phyloP scores from a whole-genome alignment of 345 rosid species.

The Xanthoceras sorbifolium region DNA sequence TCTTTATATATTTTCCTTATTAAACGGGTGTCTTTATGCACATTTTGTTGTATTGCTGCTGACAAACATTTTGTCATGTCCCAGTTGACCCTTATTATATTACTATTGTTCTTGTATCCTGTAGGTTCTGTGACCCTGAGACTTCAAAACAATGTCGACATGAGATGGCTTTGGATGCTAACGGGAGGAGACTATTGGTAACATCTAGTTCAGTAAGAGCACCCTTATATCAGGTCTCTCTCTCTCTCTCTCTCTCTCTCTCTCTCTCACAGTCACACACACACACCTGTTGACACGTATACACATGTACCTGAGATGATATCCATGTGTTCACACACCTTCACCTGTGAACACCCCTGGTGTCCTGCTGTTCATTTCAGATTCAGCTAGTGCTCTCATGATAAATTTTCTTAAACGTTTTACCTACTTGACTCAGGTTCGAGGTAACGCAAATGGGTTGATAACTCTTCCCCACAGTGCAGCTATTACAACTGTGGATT shows the following conservation, averaged over 20 bases:
- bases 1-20: not conserved
- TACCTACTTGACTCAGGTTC: slow-evolving; percentile 39
- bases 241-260: slow-evolving; percentile 4
- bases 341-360: not conserved
- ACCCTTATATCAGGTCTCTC: slow-evolving; percentile 59
- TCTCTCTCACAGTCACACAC: not conserved
- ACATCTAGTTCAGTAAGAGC: slow-evolving; percentile 62
- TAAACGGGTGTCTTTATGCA: not conserved
- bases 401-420: not conserved
- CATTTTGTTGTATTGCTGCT: not conserved
- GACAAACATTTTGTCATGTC: not conserved
- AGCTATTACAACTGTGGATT: slow-evolving; percentile 65
- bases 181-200: slow-evolving; percentile 50
- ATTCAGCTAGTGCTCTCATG: not conserved
- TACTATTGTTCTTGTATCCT: not conserved
- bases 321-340: not conserved
- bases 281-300: not conserved
- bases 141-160: slow-evolving; percentile 39
- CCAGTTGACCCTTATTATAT: not conserved
- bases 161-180: slow-evolving; percentile 69
- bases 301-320: no score
- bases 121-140: slow-evolving; percentile 42
- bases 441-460: slow-evolving; percentile 48
- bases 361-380: not conserved
- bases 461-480: slow-evolving; percentile 64